phyloP scores from a whole-genome alignment of 1,139 yeast genomes.

The Candida glucosophila region DNA sequence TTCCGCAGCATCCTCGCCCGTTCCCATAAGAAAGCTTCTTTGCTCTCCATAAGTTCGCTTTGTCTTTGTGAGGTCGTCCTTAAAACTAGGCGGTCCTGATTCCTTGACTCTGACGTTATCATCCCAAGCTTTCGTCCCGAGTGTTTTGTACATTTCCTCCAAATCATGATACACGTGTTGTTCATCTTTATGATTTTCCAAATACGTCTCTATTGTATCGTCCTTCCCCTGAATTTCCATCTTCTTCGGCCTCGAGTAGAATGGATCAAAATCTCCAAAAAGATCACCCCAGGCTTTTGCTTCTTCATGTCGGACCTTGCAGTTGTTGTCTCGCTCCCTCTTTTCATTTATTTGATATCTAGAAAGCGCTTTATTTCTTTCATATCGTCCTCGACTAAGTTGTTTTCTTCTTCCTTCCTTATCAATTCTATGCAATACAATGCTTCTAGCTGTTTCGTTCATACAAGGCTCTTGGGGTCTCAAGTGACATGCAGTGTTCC shows the following conservation, averaged over 20 bases:
- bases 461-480: too few relatives aligned
- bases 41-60: conserved; percentile 13
- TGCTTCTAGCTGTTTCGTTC: too few relatives aligned
- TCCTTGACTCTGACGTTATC: too few relatives aligned
- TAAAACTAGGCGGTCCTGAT: background rate
- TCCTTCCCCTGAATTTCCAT: background rate
- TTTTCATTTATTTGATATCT: conserved; percentile 1
- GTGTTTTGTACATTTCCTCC: too few relatives aligned
- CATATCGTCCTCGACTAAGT: conserved; percentile 1
- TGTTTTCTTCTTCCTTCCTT: background rate
- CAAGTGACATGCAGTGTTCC: too few relatives aligned
- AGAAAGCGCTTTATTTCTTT: background rate
- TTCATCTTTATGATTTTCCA: too few relatives aligned
- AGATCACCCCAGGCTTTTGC: background rate
- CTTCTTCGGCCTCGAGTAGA: too few relatives aligned
- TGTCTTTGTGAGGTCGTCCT: background rate
- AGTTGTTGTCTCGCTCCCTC: conserved; percentile 2
- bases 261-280: background rate
- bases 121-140: too few relatives aligned
- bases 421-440: too few relatives aligned
- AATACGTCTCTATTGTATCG: background rate
- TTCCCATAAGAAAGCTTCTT: conserved; percentile 9
- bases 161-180: too few relatives aligned
- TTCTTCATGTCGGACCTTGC: conserved; percentile 1
- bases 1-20: background rate